A percentile compares a stretch with the other conserved stretches of the same genome.
Conservation (phyloP, 768 basidiomycete genomes). For the Tulasnella sp. region DNA sequence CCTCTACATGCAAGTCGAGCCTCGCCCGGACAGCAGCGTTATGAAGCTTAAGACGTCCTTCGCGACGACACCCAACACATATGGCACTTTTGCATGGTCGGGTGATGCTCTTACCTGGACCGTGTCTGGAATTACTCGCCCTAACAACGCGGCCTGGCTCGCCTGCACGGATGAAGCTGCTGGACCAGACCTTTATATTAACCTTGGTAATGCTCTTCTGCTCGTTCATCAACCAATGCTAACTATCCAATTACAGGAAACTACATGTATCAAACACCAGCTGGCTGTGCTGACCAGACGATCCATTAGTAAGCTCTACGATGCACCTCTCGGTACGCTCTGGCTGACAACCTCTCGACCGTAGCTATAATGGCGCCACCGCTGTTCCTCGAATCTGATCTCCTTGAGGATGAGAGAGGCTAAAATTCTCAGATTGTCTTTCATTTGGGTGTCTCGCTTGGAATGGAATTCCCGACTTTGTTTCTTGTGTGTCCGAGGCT, state of each 20-base stretch:
- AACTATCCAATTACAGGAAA: constrained; percentile 37
- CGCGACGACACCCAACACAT: constrained; percentile 48
- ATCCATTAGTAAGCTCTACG: constrained; percentile 49
- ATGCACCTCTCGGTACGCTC: background rate
- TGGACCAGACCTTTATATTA: constrained; percentile 48
- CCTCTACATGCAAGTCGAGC: constrained; percentile 49
- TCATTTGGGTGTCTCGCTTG: background rate
- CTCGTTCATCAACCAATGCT: background rate
- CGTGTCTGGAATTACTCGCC: constrained; percentile 48
- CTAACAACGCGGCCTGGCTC: constrained; percentile 50
- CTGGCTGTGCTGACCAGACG: constrained; percentile 53
- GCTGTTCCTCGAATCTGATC: background rate
- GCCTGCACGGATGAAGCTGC: constrained; percentile 51
- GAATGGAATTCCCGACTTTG: background rate
- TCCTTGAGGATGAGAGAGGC: background rate
- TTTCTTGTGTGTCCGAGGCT: background rate
- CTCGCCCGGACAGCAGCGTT: constrained; percentile 46
- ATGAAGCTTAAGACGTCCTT: constrained; percentile 51
- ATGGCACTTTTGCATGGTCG: constrained; percentile 49
- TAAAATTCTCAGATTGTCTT: background rate
- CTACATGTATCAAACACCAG: constrained; percentile 50
- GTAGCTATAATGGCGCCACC: background rate
- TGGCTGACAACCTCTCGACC: background rate
- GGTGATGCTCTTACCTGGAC: constrained; percentile 62
- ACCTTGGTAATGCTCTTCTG: constrained; percentile 43